These are phyloP conservation scores for Termitomyces sp. DNA, from an alignment of 768 basidiomycete genomes.

Conservation along the genomic window DNA sequence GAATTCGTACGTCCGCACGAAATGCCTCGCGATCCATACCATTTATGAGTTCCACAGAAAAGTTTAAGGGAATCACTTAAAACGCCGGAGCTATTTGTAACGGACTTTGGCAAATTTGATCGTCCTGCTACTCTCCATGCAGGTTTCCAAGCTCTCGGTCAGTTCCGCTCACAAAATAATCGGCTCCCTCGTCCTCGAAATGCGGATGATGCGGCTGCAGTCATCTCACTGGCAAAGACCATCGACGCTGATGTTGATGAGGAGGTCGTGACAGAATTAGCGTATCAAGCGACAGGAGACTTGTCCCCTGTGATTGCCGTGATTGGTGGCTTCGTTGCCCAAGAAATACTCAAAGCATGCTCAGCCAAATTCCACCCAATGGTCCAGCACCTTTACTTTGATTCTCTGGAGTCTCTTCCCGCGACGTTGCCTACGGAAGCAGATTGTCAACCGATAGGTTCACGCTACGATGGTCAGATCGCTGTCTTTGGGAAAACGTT, in stretches of 20 bases:
- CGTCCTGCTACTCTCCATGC: constrained; percentile 87
- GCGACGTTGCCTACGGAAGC: constrained; percentile 68
- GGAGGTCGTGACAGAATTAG: constrained; percentile 76
- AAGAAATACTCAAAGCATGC: constrained; percentile 95
- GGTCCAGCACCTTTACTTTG: constrained; percentile 94
- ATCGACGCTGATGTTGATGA: constrained; percentile 76
- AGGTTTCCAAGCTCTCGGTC: constrained; percentile 91
- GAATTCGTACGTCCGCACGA: constrained; percentile 73
- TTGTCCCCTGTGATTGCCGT: constrained; percentile 89
- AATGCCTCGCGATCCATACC: not conserved
- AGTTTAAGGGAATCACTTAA: constrained; percentile 82
- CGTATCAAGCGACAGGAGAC: constrained; percentile 91
- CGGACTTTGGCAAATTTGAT: constrained; percentile 97
- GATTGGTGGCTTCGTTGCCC: constrained; percentile 95
- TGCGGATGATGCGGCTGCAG: constrained; percentile 65
- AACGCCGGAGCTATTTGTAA: constrained; percentile 85
- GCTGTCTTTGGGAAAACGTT: constrained; percentile 93
- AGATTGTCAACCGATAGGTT: constrained; percentile 78
- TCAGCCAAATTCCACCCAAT: constrained; percentile 98
- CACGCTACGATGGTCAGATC: constrained; percentile 92
- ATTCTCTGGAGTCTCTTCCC: constrained; percentile 94
- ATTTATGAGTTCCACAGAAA: constrained; percentile 60
- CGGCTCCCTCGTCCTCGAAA: constrained; percentile 84
- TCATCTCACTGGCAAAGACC: constrained; percentile 80
- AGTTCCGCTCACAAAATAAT: constrained; percentile 63